Evolutionary conservation across 1,284 basidiomycete species (phyloP).

Genomic region (Stereum hirsutum): DNA sequence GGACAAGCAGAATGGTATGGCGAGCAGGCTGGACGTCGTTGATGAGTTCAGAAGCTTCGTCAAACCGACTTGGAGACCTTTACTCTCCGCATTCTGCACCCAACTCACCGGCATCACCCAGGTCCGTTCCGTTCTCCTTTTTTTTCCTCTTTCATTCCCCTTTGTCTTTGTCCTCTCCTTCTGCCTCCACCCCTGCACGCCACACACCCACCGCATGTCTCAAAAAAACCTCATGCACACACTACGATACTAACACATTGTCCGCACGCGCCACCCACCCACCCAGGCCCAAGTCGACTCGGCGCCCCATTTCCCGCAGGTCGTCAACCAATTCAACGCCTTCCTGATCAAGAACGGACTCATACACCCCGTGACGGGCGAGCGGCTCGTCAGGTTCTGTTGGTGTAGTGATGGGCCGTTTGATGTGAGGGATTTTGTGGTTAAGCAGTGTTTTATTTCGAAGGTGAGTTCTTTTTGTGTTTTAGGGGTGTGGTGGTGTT

Average conservation of each 20-base stretch:
- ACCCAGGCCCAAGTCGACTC: constrained; percentile 70
- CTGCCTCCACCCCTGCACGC: neutral
- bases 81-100: constrained; percentile 78
- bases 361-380: constrained; percentile 47
- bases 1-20: constrained; percentile 46
- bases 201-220: too few relatives aligned
- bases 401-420: constrained; percentile 79
- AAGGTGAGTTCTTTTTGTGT: constrained; percentile 51
- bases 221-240: too few relatives aligned
- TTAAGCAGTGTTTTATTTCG: constrained; percentile 83
- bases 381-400: constrained; percentile 51
- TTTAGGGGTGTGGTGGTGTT: too few relatives aligned
- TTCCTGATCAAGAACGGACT: constrained; percentile 67
- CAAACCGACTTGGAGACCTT: constrained; percentile 79
- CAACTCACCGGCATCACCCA: constrained; percentile 88
- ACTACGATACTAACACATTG: neutral
- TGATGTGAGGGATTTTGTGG: constrained; percentile 79
- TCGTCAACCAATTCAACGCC: constrained; percentile 52
- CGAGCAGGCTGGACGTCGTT: constrained; percentile 52
- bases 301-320: constrained; percentile 69
- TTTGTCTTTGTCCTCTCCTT: neutral
- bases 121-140: constrained; percentile 33
- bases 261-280: constrained; percentile 3
- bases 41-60: constrained; percentile 88
- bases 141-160: neutral